Conservation (phyloP, 208 protist genomes). For the Acanthamoeba comandoni region DNA sequence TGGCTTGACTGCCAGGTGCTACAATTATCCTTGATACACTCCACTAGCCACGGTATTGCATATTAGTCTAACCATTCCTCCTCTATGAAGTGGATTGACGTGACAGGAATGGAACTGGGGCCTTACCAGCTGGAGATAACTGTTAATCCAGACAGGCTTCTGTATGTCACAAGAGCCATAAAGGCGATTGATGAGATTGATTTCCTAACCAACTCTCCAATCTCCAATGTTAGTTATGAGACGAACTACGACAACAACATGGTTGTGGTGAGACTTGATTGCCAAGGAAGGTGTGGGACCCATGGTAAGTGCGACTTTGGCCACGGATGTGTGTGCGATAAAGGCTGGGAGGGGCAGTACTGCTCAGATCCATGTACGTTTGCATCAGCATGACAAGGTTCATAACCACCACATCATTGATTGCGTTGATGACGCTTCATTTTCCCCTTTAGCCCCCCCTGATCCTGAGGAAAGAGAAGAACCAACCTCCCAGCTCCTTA, state of each 20-base stretch:
- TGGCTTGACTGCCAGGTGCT: conserved; percentile 56
- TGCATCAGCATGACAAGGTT: not conserved
- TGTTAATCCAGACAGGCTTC: not conserved
- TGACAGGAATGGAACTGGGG: conserved; percentile 49
- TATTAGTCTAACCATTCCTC: too few species aligned
- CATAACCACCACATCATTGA: not conserved
- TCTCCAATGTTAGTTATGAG: conserved; percentile 8
- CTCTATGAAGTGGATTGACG: conserved; percentile 17
- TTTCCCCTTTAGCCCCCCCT: not conserved
- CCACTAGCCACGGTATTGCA: too few species aligned
- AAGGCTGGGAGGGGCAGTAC: not conserved
- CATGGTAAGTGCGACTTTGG: conserved; percentile 66
- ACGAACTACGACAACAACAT: conserved; percentile 59
- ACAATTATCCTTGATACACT: too few species aligned
- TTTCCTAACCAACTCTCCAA: too few species aligned
- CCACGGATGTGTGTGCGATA: conserved; percentile 53
- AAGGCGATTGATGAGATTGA: too few species aligned
- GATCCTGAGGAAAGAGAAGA: not conserved
- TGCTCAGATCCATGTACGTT: conserved; percentile 13
- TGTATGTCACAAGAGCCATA: not conserved
- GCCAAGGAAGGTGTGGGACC: not conserved
- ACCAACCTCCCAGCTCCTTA: not conserved
- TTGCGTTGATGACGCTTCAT: not conserved
- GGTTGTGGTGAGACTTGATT: not conserved
- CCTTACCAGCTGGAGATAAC: conserved; percentile 42